Conservation (phyloP, 1,284 basidiomycete species). For the Ceratobasidium sp. region DNA sequence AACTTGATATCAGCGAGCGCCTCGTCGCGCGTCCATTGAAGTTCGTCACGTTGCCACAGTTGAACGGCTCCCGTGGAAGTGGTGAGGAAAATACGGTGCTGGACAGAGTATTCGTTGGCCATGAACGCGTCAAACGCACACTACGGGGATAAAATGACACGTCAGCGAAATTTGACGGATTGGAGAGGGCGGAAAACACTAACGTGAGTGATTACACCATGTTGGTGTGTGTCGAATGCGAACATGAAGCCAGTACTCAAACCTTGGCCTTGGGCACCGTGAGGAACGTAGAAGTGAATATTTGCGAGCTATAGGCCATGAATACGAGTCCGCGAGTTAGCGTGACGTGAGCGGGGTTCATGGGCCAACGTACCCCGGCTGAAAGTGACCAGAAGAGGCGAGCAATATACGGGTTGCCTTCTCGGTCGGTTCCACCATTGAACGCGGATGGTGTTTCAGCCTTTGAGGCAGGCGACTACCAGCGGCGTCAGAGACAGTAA, state of each 20-base stretch:
- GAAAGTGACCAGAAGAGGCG: constrained; percentile 78
- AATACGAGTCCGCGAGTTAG: not conserved
- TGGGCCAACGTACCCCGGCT: constrained; percentile 67
- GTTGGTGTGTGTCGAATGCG: constrained; percentile 73
- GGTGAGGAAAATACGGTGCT: constrained; percentile 68
- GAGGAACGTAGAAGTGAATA: constrained; percentile 69
- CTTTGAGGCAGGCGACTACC: constrained; percentile 16
- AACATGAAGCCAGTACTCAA: constrained; percentile 72
- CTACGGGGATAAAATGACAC: constrained; percentile 45
- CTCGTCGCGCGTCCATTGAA: constrained; percentile 88
- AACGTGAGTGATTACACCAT: constrained; percentile 81
- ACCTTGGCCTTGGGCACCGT: constrained; percentile 66
- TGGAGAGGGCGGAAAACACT: constrained; percentile 51
- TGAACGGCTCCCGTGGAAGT: constrained; percentile 85
- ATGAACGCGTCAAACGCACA: constrained; percentile 66
- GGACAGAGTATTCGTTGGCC: constrained; percentile 58
- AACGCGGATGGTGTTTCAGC: constrained; percentile 48
- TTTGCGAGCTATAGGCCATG: constrained; percentile 1
- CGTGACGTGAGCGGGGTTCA: constrained; percentile 45
- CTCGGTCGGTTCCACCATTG: constrained; percentile 66
- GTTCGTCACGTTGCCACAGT: constrained; percentile 71
- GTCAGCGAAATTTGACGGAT: constrained; percentile 22
- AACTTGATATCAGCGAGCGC: constrained; percentile 72
- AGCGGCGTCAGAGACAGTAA: not conserved
- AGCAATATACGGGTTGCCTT: constrained; percentile 70